phyloP scores from a whole-genome alignment of 2,329 filamentous ascomycete species.

The Leptographium lundbergii region DNA sequence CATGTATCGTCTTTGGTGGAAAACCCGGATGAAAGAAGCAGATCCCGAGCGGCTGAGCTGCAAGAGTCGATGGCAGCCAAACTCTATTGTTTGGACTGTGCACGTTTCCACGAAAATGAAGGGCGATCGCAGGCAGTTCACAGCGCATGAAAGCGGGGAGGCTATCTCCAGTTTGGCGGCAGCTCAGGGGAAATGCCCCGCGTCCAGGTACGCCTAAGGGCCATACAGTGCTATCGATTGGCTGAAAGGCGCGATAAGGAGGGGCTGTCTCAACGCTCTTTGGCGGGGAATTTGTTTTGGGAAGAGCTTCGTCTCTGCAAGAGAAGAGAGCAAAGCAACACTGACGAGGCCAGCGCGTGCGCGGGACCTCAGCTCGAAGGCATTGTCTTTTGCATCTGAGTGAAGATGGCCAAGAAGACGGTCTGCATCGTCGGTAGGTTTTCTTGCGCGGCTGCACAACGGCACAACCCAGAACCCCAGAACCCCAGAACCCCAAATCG shows the following conservation, averaged over 20 bases:
- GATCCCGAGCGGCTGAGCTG: no score
- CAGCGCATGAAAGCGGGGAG: not conserved
- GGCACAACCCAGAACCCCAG: no score
- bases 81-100: no score
- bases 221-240: not conserved
- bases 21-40: not conserved
- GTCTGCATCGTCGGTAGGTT: conserved; percentile 38
- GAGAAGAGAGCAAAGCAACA: not conserved
- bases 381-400: not conserved
- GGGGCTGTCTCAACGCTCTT: not conserved
- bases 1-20: not conserved
- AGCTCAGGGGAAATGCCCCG: not conserved
- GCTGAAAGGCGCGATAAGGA: not conserved
- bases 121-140: not conserved
- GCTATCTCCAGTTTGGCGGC: no score
- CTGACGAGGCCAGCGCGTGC: not conserved
- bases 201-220: not conserved
- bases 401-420: conserved; percentile 22
- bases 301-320: not conserved
- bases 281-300: not conserved
- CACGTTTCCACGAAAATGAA: no score
- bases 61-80: no score
- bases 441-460: no score
- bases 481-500: not conserved
- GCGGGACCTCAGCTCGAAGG: not conserved